Percentiles rank a stretch among this genome's conserved stretches.
Evolutionary conservation across 768 basidiomycete species (phyloP).

Genomic region (Favolaschia claudopus): DNA sequence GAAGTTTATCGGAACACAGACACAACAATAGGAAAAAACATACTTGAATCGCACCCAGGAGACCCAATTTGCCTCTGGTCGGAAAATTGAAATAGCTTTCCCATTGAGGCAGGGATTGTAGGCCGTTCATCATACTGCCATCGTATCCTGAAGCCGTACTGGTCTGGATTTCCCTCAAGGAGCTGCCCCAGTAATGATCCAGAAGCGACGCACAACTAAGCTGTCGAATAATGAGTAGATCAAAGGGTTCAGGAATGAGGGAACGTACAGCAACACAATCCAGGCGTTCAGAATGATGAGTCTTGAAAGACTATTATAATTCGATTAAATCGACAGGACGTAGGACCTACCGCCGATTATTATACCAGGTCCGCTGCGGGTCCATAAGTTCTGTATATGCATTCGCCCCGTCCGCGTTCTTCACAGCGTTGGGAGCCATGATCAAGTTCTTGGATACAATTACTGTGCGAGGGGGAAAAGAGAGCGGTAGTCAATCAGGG

Average conservation of each 20-base stretch:
- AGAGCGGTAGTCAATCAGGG: too few species aligned
- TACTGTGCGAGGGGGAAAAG: too few species aligned
- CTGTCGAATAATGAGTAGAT: not conserved
- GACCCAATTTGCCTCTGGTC: slow-evolving; percentile 62
- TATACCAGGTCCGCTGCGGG: slow-evolving; percentile 77
- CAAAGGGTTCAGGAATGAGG: not conserved
- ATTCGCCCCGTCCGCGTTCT: slow-evolving; percentile 38
- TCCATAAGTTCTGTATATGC: slow-evolving; percentile 65
- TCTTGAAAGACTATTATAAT: slow-evolving; percentile 38
- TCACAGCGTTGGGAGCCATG: slow-evolving; percentile 66
- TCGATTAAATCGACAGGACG: not conserved
- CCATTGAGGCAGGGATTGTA: slow-evolving; percentile 76
- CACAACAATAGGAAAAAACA: slow-evolving; percentile 21
- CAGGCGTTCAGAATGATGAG: slow-evolving; percentile 71
- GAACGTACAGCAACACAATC: slow-evolving; percentile 69
- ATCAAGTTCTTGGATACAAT: too few species aligned
- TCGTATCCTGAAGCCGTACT: slow-evolving; percentile 82
- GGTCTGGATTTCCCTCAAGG: too few species aligned
- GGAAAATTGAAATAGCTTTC: slow-evolving; percentile 70
- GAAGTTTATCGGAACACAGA: not conserved
- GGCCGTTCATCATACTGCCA: slow-evolving; percentile 82
- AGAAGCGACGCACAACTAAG: slow-evolving; percentile 52
- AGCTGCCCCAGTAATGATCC: too few species aligned
- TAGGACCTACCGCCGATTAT: slow-evolving; percentile 66
- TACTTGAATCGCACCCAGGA: slow-evolving; percentile 80